These are phyloP conservation scores for Phialocephala sp. DNA, from an alignment of 2,329 filamentous ascomycete species.

Conservation along the genomic window DNA sequence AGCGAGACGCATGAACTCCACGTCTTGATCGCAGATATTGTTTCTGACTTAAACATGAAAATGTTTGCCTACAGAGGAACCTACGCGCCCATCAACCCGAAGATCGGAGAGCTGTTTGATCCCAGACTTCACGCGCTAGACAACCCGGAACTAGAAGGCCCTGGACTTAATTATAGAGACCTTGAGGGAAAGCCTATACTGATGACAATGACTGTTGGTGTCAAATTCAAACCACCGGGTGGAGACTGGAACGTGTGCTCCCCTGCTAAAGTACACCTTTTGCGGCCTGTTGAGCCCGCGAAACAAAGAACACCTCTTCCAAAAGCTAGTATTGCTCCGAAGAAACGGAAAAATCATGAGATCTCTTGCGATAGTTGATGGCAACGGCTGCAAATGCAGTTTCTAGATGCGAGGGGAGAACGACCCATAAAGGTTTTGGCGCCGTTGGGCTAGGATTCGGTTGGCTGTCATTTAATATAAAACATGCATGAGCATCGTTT, in stretches of 20 bases:
- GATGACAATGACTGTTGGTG: conserved; percentile 12
- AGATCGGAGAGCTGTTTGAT: not conserved
- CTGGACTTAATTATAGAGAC: not conserved
- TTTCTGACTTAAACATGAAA: conserved; percentile 7
- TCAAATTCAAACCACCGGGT: not conserved
- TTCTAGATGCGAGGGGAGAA: no score
- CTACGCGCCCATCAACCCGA: not conserved
- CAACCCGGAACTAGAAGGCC: not conserved
- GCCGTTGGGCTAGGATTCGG: no score
- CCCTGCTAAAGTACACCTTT: conserved; percentile 15
- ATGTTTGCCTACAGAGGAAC: not conserved
- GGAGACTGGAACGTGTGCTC: conserved; percentile 12
- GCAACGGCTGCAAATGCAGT: no score
- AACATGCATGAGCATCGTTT: no score
- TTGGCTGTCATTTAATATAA: no score
- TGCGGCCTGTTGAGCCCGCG: not conserved
- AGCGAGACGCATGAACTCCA: conserved; percentile 9
- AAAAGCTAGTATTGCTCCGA: not conserved
- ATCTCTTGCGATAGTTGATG: not conserved
- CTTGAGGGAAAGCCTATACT: conserved; percentile 8
- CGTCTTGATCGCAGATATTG: conserved; percentile 4
- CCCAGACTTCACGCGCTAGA: not conserved
- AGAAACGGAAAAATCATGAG: not conserved
- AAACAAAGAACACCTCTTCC: not conserved
- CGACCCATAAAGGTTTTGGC: no score